These are phyloP conservation scores for Candida pseudofarinosa DNA, from an alignment of 805 yeast species.

Conservation along the genomic window DNA sequence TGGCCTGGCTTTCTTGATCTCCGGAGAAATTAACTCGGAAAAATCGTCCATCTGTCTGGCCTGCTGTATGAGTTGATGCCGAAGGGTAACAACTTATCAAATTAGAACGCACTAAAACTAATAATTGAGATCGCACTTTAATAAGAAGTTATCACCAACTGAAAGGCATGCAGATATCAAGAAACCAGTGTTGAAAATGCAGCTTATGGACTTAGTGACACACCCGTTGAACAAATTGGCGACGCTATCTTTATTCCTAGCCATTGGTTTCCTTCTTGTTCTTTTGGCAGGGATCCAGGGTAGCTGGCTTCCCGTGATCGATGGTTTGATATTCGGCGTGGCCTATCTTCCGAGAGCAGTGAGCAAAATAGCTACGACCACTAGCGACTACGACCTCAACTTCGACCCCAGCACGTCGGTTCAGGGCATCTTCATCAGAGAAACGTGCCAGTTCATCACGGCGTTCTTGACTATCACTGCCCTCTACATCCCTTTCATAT, in stretches of 20 bases:
- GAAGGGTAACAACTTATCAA: too few relatives aligned
- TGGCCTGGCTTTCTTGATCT: not conserved
- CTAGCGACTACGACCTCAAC: conserved; percentile 40
- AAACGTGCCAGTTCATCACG: conserved; percentile 74
- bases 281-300: conserved; percentile 83
- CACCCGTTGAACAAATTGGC: conserved; percentile 76
- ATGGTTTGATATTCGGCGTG: conserved; percentile 41
- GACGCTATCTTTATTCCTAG: conserved; percentile 69
- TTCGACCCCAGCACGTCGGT: conserved; percentile 33
- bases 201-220: not conserved
- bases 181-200: not conserved
- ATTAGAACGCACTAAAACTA: too few relatives aligned
- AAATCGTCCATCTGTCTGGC: not conserved
- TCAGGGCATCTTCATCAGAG: conserved; percentile 47
- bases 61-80: too few relatives aligned
- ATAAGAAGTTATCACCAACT: not conserved
- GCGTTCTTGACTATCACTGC: conserved; percentile 78
- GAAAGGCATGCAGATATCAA: not conserved
- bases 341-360: conserved; percentile 39
- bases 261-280: conserved; percentile 85
- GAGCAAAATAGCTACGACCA: conserved; percentile 26
- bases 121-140: not conserved
- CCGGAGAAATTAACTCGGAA: conserved; percentile 2
- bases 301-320: conserved; percentile 87
- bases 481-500: conserved; percentile 63